Conservation (phyloP, 331 rosid species). For the Malus hybrid region DNA sequence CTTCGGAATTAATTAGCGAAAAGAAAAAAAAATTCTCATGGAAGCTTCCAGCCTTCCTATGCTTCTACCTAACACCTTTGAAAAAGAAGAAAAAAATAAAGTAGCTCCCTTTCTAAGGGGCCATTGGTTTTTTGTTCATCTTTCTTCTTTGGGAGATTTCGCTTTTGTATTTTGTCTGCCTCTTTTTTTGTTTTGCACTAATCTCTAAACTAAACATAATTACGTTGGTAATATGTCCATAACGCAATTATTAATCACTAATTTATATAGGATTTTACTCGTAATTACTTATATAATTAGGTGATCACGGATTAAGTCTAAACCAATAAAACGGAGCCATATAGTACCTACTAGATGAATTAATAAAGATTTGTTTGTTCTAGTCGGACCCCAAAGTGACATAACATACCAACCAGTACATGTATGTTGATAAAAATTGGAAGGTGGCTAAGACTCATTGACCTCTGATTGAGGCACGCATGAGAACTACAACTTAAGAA, state of each 20-base stretch:
- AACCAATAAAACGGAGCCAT: background rate
- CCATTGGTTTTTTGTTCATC: background rate
- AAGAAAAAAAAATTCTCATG: constrained; percentile 20
- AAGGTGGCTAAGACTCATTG: constrained; percentile 22
- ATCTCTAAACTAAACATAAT: background rate
- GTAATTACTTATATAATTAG: background rate
- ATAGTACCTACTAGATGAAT: background rate
- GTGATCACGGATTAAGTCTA: background rate
- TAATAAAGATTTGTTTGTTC: constrained; percentile 10
- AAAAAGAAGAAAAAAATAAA: constrained; percentile 36
- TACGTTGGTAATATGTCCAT: background rate
- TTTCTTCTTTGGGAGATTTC: constrained; percentile 22
- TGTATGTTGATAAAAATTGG: constrained; percentile 39
- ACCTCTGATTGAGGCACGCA: background rate
- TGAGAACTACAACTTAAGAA: background rate
- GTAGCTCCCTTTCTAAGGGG: constrained; percentile 18
- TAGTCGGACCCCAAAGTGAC: constrained; percentile 41
- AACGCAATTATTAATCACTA: background rate
- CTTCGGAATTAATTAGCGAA: background rate
- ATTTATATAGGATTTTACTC: background rate
- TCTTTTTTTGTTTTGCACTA: background rate
- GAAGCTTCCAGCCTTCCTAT: constrained; percentile 50
- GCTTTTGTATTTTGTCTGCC: background rate
- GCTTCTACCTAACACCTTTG: constrained; percentile 75
- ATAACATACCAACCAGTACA: constrained; percentile 32